Conservation (phyloP, 2,329 filamentous ascomycete species). For the Fusarium xylarioides region DNA sequence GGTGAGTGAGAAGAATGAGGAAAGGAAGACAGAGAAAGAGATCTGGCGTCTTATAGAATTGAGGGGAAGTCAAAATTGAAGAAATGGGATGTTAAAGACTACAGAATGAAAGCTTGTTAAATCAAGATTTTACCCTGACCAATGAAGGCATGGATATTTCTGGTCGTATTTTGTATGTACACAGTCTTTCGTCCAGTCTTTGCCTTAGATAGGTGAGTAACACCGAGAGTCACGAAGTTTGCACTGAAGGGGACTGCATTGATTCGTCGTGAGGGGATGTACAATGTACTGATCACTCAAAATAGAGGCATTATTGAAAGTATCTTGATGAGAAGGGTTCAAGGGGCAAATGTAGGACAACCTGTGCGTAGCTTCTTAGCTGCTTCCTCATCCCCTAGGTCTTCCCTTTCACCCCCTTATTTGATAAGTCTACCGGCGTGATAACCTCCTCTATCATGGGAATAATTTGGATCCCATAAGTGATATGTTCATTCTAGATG, state of each 20-base stretch:
- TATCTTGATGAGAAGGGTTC: neutral
- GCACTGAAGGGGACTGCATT: fast-evolving
- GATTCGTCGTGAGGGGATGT: neutral
- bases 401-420: neutral
- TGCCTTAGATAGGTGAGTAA: neutral
- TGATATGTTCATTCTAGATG: fast-evolving
- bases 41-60: neutral
- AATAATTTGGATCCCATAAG: neutral
- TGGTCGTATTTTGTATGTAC: neutral
- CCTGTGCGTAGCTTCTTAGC: neutral
- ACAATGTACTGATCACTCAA: neutral
- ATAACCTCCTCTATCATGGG: neutral
- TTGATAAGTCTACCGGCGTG: neutral
- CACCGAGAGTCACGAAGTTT: neutral
- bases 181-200: neutral
- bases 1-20: neutral
- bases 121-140: too few species aligned
- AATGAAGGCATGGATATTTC: neutral
- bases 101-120: neutral
- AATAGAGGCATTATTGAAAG: neutral
- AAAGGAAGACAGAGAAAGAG: too few species aligned
- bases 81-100: neutral
- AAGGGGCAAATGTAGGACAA: neutral
- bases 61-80: neutral
- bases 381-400: neutral